Evolutionary conservation across 169 alveolate genomes (phyloP), one percentile per base, ranked within the genome.

Genomic region (Eimeria maxima): DNA sequence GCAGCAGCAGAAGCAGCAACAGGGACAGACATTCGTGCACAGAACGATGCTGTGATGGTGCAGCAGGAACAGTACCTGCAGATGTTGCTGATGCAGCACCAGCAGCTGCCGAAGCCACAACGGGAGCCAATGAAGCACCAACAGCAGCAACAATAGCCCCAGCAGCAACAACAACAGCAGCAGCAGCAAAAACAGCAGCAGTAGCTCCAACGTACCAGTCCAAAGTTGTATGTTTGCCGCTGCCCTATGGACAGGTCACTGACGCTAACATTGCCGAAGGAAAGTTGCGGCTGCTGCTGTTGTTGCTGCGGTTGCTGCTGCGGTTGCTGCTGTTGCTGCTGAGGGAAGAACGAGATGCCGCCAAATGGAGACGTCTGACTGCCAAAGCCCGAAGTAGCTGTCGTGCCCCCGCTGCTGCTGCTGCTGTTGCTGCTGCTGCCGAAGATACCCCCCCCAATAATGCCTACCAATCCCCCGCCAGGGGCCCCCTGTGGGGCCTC

Each of bases 161-260:
- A 20, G 73, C 90, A 45, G 47, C 65, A 81, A 29, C 65, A 81
- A 53, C 29, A 24, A 13, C 80, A 69, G 45, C 80, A 33, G 11
- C 80, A 69, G 80, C 80, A 69, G 80, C 80, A 67, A 22, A 11
- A 7, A 5, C 89, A 78, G 89, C 60, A 74, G 50, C 86, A 38
- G 67, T 65, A 81, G 71, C 29, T 8, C 33, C 13, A 53, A 50
- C 90, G n/a, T 63, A 81, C 90, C 44, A 81, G 90, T 22, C 90
- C 90, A 24, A 81, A 81, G 90, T 81, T 81, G 90, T 81, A 81
- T 7, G 90, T 81, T 44, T 81, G 90, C 29, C 90, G 90, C 90
- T 81, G 90, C 73, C 71, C 73, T 38, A 81, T 11, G 11, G 73
- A 29, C 50, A 81, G 13, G 71, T 81, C 90, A 73, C 90, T 53